Percentiles rank a stretch among this genome's conserved stretches.
phyloP scores from a whole-genome alignment of 139 green algal genomes.

The Ulvella scutata region DNA sequence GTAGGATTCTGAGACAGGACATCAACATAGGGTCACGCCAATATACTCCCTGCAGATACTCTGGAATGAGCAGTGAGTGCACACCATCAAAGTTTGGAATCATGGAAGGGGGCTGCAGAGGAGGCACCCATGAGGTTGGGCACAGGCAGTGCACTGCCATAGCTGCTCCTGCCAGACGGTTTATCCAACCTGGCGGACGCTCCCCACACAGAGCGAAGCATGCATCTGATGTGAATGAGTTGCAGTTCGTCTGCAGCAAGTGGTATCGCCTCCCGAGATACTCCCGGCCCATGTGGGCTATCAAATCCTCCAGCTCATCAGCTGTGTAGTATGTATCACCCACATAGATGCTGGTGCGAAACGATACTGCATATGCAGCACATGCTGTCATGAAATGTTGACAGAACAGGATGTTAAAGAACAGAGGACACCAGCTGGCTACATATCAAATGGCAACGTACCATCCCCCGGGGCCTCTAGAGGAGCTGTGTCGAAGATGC shows the following conservation, averaged over 20 bases:
- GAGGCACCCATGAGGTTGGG: conserved; percentile 56
- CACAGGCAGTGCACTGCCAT: conserved; percentile 72
- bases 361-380: conserved; percentile 23
- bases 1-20: too few relatives aligned
- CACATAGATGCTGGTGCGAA: conserved; percentile 43
- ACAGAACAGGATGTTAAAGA: too few relatives aligned
- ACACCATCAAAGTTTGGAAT: too few relatives aligned
- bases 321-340: conserved; percentile 43
- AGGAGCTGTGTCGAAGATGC: conserved; percentile 76
- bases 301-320: conserved; percentile 45
- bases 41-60: too few relatives aligned
- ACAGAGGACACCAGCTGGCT: too few relatives aligned
- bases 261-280: conserved; percentile 78
- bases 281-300: conserved; percentile 50
- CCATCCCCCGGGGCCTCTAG: conserved; percentile 59
- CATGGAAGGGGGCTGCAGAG: conserved; percentile 38
- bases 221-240: conserved; percentile 42
- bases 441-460: too few relatives aligned
- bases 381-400: too few relatives aligned
- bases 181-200: conserved; percentile 32
- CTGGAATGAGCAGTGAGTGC: too few relatives aligned
- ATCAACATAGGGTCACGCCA: too few relatives aligned
- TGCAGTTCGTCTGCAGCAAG: conserved; percentile 80
- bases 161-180: conserved; percentile 65
- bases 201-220: conserved; percentile 14